phyloP scores from a whole-genome alignment of 2,329 filamentous ascomycete genomes.

The Arachnomyces sp. region DNA sequence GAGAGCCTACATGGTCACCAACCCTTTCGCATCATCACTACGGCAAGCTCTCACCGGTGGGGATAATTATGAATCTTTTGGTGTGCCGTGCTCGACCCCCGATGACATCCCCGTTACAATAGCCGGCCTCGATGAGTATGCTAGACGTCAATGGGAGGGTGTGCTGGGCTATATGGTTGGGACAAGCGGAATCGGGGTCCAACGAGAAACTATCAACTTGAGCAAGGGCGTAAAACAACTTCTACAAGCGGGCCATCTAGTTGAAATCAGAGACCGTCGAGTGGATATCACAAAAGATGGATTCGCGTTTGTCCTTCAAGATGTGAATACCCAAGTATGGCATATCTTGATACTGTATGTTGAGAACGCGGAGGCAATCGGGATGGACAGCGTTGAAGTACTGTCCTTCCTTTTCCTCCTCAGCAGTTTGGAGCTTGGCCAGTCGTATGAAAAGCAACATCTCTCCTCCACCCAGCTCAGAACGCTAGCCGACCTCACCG shows the following conservation, averaged over 20 bases:
- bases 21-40: constrained; percentile 75
- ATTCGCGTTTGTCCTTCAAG: constrained; percentile 89
- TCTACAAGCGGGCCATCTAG: constrained; percentile 69
- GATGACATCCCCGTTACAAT: constrained; percentile 58
- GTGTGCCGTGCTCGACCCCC: constrained; percentile 65
- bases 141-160: constrained; percentile 85
- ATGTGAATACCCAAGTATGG: constrained; percentile 96
- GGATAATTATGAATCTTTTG: constrained; percentile 79
- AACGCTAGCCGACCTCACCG: constrained; percentile 82
- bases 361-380: constrained; percentile 65
- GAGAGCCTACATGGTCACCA: constrained; percentile 66
- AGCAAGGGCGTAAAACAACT: constrained; percentile 77
- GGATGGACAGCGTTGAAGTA: constrained; percentile 85
- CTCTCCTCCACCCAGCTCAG: constrained; percentile 72
- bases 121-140: constrained; percentile 72
- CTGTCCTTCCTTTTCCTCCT: constrained; percentile 94
- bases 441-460: constrained; percentile 79
- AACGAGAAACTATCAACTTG: constrained; percentile 43
- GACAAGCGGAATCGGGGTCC: constrained; percentile 40
- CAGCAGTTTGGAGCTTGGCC: constrained; percentile 82
- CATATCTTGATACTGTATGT: constrained; percentile 88
- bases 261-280: constrained; percentile 50
- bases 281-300: constrained; percentile 83
- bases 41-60: constrained; percentile 81
- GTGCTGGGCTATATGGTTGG: constrained; percentile 91